A percentile compares a stretch with the other conserved stretches of the same genome.
These are phyloP conservation scores for Puccinia coronata DNA, from an alignment of 1,284 basidiomycete genomes.

Conservation along the genomic window DNA sequence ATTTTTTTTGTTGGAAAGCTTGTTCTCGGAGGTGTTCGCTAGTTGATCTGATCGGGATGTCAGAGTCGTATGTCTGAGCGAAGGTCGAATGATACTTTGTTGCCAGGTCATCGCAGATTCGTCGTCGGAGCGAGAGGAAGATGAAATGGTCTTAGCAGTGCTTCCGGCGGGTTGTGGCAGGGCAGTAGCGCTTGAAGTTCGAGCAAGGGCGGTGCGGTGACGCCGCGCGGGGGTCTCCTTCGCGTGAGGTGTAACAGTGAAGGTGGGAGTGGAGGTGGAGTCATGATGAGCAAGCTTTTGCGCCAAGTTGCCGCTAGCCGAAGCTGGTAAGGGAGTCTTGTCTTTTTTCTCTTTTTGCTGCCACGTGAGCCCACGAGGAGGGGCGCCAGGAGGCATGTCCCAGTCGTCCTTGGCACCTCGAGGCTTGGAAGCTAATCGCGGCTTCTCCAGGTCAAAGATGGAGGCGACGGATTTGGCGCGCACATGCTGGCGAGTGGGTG, in stretches of 20 bases:
- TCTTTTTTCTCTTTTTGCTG: constrained; percentile 29
- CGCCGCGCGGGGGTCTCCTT: constrained; percentile 23
- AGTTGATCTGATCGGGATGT: background rate
- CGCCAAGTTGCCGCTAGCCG: background rate
- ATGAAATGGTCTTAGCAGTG: background rate
- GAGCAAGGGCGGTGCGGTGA: constrained; percentile 2
- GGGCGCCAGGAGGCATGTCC: constrained; percentile 27
- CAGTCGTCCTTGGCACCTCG: constrained; percentile 31
- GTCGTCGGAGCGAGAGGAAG: constrained; percentile 25
- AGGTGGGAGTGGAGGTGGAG: background rate
- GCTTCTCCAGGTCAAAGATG: constrained; percentile 14
- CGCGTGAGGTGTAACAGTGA: background rate
- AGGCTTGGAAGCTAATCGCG: background rate
- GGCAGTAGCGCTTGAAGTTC: constrained; percentile 10
- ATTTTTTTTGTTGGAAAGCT: constrained; percentile 27
- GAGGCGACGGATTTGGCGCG: constrained; percentile 39
- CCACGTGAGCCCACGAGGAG: constrained; percentile 6
- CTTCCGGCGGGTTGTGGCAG: background rate
- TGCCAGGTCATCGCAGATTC: constrained; percentile 47
- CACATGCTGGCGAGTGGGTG: constrained; percentile 7
- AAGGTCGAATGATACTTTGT: constrained; percentile 36
- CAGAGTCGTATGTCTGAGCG: background rate
- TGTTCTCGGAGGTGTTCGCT: background rate
- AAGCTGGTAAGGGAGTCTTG: background rate
- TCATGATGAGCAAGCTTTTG: background rate